Percentiles rank a stretch among this genome's conserved stretches.
phyloP scores from a whole-genome alignment of 148 eudicot species.

The Chenopodium formosanum region DNA sequence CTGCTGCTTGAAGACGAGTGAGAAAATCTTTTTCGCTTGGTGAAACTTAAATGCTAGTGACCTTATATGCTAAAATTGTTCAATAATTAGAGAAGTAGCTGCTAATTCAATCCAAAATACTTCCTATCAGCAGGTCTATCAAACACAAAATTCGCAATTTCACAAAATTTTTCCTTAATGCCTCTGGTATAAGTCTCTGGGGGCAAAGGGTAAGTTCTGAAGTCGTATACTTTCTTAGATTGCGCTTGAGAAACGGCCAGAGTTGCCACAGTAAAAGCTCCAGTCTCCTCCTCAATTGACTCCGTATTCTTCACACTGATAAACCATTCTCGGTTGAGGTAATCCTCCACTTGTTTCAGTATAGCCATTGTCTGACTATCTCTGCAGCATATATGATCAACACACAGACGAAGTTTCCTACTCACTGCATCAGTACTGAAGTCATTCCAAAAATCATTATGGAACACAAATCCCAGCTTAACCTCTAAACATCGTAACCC shows the following conservation, averaged over 20 bases:
- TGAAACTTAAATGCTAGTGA: no score
- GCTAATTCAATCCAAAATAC: background rate
- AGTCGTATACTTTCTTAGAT: background rate
- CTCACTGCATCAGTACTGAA: background rate
- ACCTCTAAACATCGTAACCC: slow-evolving; percentile 13
- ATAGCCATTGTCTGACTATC: background rate
- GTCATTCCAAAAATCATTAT: background rate
- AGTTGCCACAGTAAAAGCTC: background rate
- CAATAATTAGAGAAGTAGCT: no score
- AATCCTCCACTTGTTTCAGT: slow-evolving; percentile 8
- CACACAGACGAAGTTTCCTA: background rate
- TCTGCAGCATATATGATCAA: background rate
- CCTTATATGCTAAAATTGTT: background rate
- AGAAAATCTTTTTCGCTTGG: no score
- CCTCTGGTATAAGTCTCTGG: background rate
- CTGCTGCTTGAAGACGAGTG: no score
- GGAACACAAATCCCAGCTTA: slow-evolving; percentile 1
- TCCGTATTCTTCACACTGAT: background rate
- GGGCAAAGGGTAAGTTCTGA: background rate
- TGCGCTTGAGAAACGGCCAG: background rate
- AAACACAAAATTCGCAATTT: background rate
- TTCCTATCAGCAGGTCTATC: background rate
- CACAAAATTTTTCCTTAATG: background rate
- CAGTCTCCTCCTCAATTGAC: background rate
- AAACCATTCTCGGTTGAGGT: slow-evolving; percentile 21